Evolutionary conservation across 352 stramenopile species (phyloP).

Genomic region (Phytophthora citricola): DNA sequence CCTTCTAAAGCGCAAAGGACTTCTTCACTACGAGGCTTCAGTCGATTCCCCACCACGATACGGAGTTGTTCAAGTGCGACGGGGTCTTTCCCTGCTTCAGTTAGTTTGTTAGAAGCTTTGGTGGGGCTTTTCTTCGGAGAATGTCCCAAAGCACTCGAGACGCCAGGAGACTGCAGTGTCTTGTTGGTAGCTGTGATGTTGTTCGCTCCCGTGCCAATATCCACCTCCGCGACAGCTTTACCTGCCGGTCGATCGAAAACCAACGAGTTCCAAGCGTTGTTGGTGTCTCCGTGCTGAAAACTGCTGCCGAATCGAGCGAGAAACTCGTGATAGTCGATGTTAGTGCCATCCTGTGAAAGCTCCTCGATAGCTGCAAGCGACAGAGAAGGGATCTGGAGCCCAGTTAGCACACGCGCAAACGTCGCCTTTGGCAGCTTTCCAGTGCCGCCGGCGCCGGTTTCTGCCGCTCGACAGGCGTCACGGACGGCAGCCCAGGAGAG

Average conservation of each 20-base stretch:
- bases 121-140: slow-evolving; percentile 17
- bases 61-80: slow-evolving; percentile 67
- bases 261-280: slow-evolving; percentile 71
- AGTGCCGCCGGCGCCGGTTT: slow-evolving; percentile 31
- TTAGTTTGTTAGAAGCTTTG: slow-evolving; percentile 15
- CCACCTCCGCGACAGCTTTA: slow-evolving; percentile 24
- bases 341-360: slow-evolving; percentile 31
- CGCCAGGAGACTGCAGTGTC: slow-evolving; percentile 59
- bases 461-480: slow-evolving; percentile 57
- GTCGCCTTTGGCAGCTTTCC: slow-evolving; percentile 44
- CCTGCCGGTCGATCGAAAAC: slow-evolving; percentile 40
- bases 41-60: slow-evolving; percentile 64
- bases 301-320: slow-evolving; percentile 63
- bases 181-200: slow-evolving; percentile 40
- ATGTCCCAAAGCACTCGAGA: slow-evolving; percentile 38
- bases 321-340: slow-evolving; percentile 76
- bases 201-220: slow-evolving; percentile 21
- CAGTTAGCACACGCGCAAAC: slow-evolving; percentile 51
- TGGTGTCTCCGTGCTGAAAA: slow-evolving; percentile 73
- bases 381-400: slow-evolving; percentile 57
- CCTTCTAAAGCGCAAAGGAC: slow-evolving; percentile 56
- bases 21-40: slow-evolving; percentile 45
- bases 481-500: slow-evolving; percentile 61
- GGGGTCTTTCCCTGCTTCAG: slow-evolving; percentile 29
- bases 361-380: slow-evolving; percentile 29